Percentiles rank a stretch among this genome's conserved stretches.
Conservation (phyloP, 495 filamentous ascomycete genomes). For the Astrothelium macrocarpum region DNA sequence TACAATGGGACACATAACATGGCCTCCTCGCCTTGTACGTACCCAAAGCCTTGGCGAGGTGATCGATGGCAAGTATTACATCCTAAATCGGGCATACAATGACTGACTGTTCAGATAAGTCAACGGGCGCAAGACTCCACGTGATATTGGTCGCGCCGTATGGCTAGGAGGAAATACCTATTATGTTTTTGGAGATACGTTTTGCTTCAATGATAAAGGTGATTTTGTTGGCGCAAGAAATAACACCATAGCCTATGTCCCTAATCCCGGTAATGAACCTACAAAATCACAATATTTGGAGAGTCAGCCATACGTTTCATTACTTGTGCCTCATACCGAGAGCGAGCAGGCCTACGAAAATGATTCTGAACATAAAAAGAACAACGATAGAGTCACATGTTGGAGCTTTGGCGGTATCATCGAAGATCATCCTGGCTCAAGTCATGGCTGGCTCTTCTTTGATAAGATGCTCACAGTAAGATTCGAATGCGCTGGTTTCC, state of each 20-base stretch:
- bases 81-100: neutral
- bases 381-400: constrained; percentile 1
- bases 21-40: constrained; percentile 1
- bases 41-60: neutral
- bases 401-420: constrained; percentile 3
- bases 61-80: neutral
- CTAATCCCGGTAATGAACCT: neutral
- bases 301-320: constrained; percentile 4
- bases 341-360: neutral
- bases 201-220: constrained; percentile 11
- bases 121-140: constrained; percentile 6
- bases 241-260: constrained; percentile 11
- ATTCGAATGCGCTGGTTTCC: neutral
- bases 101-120: neutral
- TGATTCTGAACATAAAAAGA: neutral
- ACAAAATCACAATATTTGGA: neutral
- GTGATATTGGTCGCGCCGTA: constrained; percentile 11
- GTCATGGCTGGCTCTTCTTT: neutral
- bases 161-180: constrained; percentile 11
- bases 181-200: constrained; percentile 15
- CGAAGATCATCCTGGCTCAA: neutral
- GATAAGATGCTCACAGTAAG: constrained; percentile 3
- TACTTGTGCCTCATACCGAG: neutral
- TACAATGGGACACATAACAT: neutral
- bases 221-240: constrained; percentile 14